Conservation (phyloP, 2,329 filamentous ascomycete species). For the Xylariomycetidae sp. region DNA sequence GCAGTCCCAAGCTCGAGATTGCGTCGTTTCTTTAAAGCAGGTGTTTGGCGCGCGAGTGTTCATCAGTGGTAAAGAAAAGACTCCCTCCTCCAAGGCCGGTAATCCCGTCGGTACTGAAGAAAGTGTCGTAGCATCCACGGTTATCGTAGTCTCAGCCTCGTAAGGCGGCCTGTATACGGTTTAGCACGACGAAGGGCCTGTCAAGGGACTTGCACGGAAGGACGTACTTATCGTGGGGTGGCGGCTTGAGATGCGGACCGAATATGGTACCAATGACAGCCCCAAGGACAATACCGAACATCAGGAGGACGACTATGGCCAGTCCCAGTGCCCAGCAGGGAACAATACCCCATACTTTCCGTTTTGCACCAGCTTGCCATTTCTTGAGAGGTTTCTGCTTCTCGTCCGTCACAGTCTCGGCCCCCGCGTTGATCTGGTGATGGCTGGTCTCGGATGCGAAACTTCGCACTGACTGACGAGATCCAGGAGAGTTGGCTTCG, state of each 20-base stretch:
- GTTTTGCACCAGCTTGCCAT: constrained; percentile 49
- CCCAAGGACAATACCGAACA: constrained; percentile 51
- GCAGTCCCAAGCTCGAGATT: constrained; percentile 59
- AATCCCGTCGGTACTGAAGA: constrained; percentile 44
- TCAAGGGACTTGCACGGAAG: background rate
- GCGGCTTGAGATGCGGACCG: constrained; percentile 20
- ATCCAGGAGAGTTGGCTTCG: constrained; percentile 33
- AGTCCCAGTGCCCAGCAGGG: constrained; percentile 57
- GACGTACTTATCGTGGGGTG: constrained; percentile 12
- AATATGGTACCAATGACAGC: constrained; percentile 48
- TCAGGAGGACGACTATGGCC: constrained; percentile 38
- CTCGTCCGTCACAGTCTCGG: constrained; percentile 42
- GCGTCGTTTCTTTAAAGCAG: constrained; percentile 51
- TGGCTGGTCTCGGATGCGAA: constrained; percentile 44
- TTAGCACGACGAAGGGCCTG: constrained; percentile 13
- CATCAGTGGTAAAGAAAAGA: constrained; percentile 48
- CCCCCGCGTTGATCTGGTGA: constrained; percentile 49
- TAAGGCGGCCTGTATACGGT: constrained; percentile 11
- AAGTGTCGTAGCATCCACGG: constrained; percentile 46
- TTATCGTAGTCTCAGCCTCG: constrained; percentile 24
- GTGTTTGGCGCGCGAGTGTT: constrained; percentile 42
- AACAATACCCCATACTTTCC: constrained; percentile 51
- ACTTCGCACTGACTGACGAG: constrained; percentile 47
- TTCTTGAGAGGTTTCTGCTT: constrained; percentile 35
- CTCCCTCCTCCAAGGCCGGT: constrained; percentile 47